These are phyloP conservation scores for Prunella vulgaris DNA, from an alignment of 257 asterid genomes.

Conservation along the genomic window DNA sequence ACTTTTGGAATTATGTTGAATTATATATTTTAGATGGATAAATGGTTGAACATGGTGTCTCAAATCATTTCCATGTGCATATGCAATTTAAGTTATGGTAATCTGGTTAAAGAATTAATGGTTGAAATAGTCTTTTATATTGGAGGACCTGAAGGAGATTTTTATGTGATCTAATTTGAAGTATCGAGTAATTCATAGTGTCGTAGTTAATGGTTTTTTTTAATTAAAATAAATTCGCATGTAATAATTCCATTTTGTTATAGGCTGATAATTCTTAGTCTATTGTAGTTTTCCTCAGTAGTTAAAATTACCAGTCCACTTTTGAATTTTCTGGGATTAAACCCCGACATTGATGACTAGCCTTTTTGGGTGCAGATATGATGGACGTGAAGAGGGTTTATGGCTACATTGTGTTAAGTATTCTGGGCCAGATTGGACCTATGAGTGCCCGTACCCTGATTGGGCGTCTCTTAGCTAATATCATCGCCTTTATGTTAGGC, in stretches of 20 bases:
- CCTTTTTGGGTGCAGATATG: slow-evolving; percentile 61
- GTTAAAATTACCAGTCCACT: background rate
- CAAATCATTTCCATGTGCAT: background rate
- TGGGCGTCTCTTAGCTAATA: slow-evolving; percentile 60
- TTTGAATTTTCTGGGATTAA: background rate
- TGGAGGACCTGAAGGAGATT: background rate
- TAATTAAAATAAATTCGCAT: background rate
- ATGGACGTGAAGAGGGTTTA: slow-evolving; percentile 69
- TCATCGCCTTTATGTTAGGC: background rate
- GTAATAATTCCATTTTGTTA: background rate
- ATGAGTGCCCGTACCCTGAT: slow-evolving; percentile 75
- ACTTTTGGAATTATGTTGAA: background rate
- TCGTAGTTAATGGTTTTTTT: background rate
- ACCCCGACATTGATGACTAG: background rate
- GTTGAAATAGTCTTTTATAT: slow-evolving; percentile 1
- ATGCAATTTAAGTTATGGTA: background rate
- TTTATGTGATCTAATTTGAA: slow-evolving; percentile 2
- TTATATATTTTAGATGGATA: background rate
- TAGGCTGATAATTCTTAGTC: background rate
- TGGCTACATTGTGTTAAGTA: slow-evolving; percentile 87
- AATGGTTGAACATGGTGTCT: background rate
- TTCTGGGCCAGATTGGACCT: slow-evolving; percentile 76
- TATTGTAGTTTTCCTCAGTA: background rate
- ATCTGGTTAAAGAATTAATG: background rate
- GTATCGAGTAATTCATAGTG: background rate